Base-by-base conservation (phyloP, 2,329 filamentous ascomycete genomes). In the Trichoderma citrinoviride region DNA sequence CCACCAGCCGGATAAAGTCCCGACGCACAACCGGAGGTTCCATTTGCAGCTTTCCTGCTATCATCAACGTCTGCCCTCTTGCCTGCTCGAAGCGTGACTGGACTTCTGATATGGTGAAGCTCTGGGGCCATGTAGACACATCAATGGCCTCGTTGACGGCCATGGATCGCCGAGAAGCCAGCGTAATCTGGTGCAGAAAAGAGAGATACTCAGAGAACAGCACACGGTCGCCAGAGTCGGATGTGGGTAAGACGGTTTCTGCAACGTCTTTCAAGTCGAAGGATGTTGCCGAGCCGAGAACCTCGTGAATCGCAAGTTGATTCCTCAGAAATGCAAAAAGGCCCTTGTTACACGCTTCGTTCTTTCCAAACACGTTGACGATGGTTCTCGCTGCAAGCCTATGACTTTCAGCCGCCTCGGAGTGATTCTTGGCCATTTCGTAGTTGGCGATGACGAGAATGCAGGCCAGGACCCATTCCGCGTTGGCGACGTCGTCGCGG, bases 371-470 rank as follows among this genome's bases (percentile, higher is more conserved):
- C 7, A 74, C 67, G 27, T 73, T 73, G 23, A 74, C 70, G 1
- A 75, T 70, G 0, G 70, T 73, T 19, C 73, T 65, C 0, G 73
- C 73, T 5, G 73, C 73, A 47, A 67, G 67, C 10, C 73, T 63
- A 40, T 75, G 73, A 25, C 70, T 70, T 33, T 75, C 73, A 3
- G 73, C 73, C 1, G 70, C 71, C 4, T 66, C 65, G 3, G 67
- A 63, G 14, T 71, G 70, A 21, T 69, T 70, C 33, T 73, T 70
- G 27, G 71, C 69, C 70, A 73, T 73, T 56, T 75, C 73, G 47
- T 73, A 75, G 52, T 70, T 73, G 14, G 70, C 71, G 27, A 75
- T 68, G 55, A 75, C 74, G 12, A 75, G 67, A 23, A 74, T 74
- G 5, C 72, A 69, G 1, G 73, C 72, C 61, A 75, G 64, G 67